These are phyloP conservation scores for Thymus mandschuricus DNA, from an alignment of 257 asterid species.

Conservation along the genomic window DNA sequence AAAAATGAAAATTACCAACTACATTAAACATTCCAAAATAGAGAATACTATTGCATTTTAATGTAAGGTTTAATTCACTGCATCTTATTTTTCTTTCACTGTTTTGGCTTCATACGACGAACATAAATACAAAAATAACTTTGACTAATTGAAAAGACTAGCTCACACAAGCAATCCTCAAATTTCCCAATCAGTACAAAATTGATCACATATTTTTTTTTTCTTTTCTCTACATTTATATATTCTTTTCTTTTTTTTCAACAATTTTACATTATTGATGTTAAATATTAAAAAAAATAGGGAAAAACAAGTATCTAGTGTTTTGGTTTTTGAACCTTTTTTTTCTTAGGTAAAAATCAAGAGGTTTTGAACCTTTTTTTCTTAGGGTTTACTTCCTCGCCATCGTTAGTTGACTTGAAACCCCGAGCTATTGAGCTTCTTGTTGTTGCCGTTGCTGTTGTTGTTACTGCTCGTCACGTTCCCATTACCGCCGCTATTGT, in stretches of 20 bases:
- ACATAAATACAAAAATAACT: conserved; percentile 9
- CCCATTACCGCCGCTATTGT: conserved; percentile 29
- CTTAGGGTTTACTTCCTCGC: conserved; percentile 16
- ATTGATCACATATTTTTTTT: conserved; percentile 16
- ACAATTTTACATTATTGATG: conserved; percentile 34
- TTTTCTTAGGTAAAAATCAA: conserved; percentile 10
- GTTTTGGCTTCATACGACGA: conserved; percentile 29
- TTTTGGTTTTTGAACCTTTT: neutral
- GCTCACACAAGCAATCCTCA: conserved; percentile 28
- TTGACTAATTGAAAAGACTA: conserved; percentile 21
- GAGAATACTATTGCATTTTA: conserved; percentile 26
- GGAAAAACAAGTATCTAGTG: neutral
- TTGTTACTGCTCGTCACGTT: conserved; percentile 36
- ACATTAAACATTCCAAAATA: conserved; percentile 13
- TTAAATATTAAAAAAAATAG: neutral
- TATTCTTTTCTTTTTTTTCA: neutral
- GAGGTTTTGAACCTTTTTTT: neutral
- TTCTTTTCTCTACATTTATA: neutral
- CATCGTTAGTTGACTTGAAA: conserved; percentile 43
- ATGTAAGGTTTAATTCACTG: neutral
- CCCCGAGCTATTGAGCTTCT: conserved; percentile 44
- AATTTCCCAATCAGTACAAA: conserved; percentile 45
- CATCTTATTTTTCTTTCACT: neutral
- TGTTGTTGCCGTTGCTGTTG: conserved; percentile 50
- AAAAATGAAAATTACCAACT: conserved; percentile 30